Evolutionary conservation across 768 basidiomycete genomes (phyloP).

Genomic region (Inosperma sp.): DNA sequence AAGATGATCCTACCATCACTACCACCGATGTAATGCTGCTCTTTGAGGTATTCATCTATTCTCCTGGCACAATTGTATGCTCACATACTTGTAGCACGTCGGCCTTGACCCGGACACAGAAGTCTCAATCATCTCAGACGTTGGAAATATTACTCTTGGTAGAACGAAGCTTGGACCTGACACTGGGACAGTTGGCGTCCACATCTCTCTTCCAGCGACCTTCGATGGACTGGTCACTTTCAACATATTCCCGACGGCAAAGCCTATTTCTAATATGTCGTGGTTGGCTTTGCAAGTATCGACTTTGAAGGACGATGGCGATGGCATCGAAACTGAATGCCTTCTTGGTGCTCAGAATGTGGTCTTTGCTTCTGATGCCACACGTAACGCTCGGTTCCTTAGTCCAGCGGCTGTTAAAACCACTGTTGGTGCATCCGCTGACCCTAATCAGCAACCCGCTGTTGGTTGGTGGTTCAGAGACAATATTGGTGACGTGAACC

Average conservation of each 20-base stretch:
- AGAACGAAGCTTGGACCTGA: background rate
- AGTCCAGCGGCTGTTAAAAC: background rate
- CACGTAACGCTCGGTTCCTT: background rate
- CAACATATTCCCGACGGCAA: background rate
- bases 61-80: background rate
- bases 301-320: background rate
- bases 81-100: background rate
- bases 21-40: background rate
- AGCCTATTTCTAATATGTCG: background rate
- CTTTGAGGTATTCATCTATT: background rate
- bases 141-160: background rate
- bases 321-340: background rate
- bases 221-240: conserved; percentile 1
- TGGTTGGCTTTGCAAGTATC: background rate
- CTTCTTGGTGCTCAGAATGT: background rate
- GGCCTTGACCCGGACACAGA: background rate
- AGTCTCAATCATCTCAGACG: background rate
- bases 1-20: background rate
- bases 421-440: background rate
- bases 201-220: background rate
- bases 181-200: background rate
- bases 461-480: background rate
- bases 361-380: background rate
- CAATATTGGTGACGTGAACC: background rate
- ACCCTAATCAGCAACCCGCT: background rate